A percentile compares a stretch with the other conserved stretches of the same genome.
Evolutionary conservation across 495 filamentous ascomycete species (phyloP).

Genomic region (Talaromyces thailandensis): DNA sequence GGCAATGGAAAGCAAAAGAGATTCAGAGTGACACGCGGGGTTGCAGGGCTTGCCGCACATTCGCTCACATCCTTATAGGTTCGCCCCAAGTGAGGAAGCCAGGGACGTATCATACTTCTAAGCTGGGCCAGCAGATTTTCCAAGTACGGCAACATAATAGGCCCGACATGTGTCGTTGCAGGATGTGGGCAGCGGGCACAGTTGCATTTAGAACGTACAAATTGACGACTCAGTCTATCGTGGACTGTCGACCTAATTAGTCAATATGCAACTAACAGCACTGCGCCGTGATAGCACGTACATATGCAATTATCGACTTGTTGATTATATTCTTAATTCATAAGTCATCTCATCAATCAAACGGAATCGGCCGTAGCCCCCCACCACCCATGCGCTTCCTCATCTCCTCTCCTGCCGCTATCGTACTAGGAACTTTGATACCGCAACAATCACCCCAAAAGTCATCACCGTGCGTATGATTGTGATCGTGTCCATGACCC

Average conservation of each 20-base stretch:
- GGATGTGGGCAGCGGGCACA: too few species aligned
- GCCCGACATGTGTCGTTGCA: too few species aligned
- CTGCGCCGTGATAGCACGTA: not conserved
- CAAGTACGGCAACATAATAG: too few species aligned
- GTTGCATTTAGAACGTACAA: too few species aligned
- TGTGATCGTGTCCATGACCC: slow-evolving; percentile 48
- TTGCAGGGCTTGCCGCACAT: too few species aligned
- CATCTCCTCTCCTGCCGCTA: slow-evolving; percentile 81
- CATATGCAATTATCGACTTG: not conserved
- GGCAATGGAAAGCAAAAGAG: too few species aligned
- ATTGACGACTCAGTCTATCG: too few species aligned
- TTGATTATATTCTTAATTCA: not conserved
- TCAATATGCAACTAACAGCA: not conserved
- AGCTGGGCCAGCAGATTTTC: too few species aligned
- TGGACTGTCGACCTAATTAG: not conserved
- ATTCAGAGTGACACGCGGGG: too few species aligned
- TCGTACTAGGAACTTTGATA: slow-evolving; percentile 91
- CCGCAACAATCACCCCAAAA: slow-evolving; percentile 97
- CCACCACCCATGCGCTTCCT: slow-evolving; percentile 60
- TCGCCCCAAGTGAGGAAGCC: too few species aligned
- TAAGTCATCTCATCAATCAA: slow-evolving; percentile 49
- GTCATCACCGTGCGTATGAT: slow-evolving; percentile 45
- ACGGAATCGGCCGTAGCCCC: slow-evolving; percentile 75
- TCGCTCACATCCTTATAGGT: too few species aligned
- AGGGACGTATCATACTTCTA: too few species aligned